These are phyloP conservation scores for Castanopsis chinensis DNA, from an alignment of 306 rosid species.

Conservation along the genomic window DNA sequence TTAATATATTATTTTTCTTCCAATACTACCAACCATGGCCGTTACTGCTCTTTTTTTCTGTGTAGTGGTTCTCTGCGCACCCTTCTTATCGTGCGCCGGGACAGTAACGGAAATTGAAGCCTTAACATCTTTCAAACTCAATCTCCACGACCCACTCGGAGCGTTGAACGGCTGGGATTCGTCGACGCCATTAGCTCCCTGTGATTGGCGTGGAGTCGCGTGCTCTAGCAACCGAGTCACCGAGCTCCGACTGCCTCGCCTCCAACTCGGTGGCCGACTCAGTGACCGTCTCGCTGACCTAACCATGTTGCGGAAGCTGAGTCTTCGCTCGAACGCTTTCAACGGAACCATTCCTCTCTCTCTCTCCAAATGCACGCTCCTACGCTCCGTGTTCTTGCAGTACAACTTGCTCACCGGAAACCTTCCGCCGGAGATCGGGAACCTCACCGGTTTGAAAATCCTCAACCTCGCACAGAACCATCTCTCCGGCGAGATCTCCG, in stretches of 20 bases:
- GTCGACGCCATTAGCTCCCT: constrained; percentile 70
- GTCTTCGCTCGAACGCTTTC: constrained; percentile 73
- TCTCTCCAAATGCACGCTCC: constrained; percentile 57
- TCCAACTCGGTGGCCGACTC: constrained; percentile 74
- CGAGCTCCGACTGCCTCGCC: constrained; percentile 76
- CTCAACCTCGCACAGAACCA: constrained; percentile 71
- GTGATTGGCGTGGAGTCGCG: constrained; percentile 84
- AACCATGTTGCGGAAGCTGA: constrained; percentile 56
- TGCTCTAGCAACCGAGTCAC: constrained; percentile 48
- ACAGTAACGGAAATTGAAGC: constrained; percentile 63
- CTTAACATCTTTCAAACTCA: constrained; percentile 62
- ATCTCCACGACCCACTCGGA: constrained; percentile 68
- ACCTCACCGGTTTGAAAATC: constrained; percentile 53
- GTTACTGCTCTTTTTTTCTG: constrained; percentile 24
- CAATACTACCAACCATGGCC: neutral
- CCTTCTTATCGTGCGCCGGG: constrained; percentile 54
- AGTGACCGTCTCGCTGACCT: constrained; percentile 54
- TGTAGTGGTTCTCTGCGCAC: constrained; percentile 40
- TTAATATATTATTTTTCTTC: neutral
- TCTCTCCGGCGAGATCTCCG: constrained; percentile 63
- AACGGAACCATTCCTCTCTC: constrained; percentile 76
- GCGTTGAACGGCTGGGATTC: constrained; percentile 72
- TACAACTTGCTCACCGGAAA: constrained; percentile 68
- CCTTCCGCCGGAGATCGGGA: constrained; percentile 63
- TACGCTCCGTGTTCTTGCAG: constrained; percentile 69